phyloP scores from a whole-genome alignment of 2,329 filamentous ascomycete species.

The Seiridium unicorne region DNA sequence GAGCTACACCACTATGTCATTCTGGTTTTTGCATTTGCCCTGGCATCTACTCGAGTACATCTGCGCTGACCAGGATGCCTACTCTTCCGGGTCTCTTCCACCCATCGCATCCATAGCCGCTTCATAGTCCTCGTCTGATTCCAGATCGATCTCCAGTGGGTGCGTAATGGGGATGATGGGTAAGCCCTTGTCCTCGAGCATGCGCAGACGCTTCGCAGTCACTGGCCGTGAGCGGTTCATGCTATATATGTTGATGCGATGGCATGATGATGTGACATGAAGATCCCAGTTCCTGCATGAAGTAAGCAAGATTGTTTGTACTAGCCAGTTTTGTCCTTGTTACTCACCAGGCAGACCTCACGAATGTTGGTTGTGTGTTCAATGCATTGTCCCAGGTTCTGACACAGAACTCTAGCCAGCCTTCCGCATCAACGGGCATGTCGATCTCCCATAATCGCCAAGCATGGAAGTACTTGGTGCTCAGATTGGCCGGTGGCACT shows the following conservation, averaged over 20 bases:
- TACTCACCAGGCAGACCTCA: slow-evolving; percentile 48
- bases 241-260: slow-evolving; percentile 61
- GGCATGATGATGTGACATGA: slow-evolving; percentile 62
- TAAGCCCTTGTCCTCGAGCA: slow-evolving; percentile 44
- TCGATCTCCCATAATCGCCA: slow-evolving; percentile 66
- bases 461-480: slow-evolving; percentile 59
- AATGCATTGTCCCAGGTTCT: slow-evolving; percentile 62
- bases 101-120: slow-evolving; percentile 1
- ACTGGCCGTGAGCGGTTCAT: slow-evolving; percentile 50
- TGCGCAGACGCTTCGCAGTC: slow-evolving; percentile 44
- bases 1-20: too few relatives aligned
- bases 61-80: background rate
- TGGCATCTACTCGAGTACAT: background rate
- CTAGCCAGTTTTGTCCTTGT: background rate
- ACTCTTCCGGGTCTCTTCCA: background rate
- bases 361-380: slow-evolving; percentile 57
- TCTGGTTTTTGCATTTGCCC: background rate
- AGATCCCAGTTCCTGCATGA: slow-evolving; percentile 58
- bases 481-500: slow-evolving; percentile 58
- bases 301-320: background rate
- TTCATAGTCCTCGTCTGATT: slow-evolving; percentile 48
- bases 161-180: slow-evolving; percentile 53
- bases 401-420: slow-evolving; percentile 58
- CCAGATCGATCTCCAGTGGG: slow-evolving; percentile 46
- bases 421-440: slow-evolving; percentile 60